Evolutionary conservation across 345 rosid genomes (phyloP), one percentile per base, ranked within the genome.

Genomic region (Cardiospermum halicacabum): DNA sequence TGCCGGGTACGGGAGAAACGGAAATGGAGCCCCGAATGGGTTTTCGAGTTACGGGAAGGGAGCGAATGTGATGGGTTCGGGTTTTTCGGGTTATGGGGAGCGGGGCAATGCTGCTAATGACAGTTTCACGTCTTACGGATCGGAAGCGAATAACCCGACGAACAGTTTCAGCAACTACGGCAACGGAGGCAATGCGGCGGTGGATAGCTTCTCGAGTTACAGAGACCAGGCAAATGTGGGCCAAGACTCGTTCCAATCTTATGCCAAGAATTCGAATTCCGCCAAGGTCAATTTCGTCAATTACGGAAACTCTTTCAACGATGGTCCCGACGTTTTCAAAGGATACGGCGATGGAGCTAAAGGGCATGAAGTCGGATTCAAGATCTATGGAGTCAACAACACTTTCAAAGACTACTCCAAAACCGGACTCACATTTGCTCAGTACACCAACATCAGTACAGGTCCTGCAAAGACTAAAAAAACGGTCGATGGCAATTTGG

Each of bases 131-230:
- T 74, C 84, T 32, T 93, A 93, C 64, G 98, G 89, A 12, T 55
- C 25, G 19, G 76, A 84, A 24, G 83, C 84, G 0, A 93, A 93
- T 65, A 77, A 64, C 0, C 97, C 97, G 3, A 69, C 72, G 53
- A 93, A 93, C 42, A 73, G 39, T 11, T 93, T 90, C 82, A 81
- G 65, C 60, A 79, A 53, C 63, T 93, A 93, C 57, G 90, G 88
- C 10, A 66, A 60, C 2, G 70, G 71, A 0, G 96, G 88, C 0
- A 83, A 80, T 65, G 75, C 69, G 3, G 85, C 79, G 18, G 68
- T 28, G 0, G 85, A 82, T 0, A 74, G 64, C 0, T 92, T 92
- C 70, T 28, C 77, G 11, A 84, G 67, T 28, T 89, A 89, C 84
- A 68, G 90, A 36, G 87, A 87, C 47, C 40, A 45, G 5, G 42